Evolutionary conservation across 495 filamentous ascomycete species (phyloP).

Genomic region (Xylaria castorea): DNA sequence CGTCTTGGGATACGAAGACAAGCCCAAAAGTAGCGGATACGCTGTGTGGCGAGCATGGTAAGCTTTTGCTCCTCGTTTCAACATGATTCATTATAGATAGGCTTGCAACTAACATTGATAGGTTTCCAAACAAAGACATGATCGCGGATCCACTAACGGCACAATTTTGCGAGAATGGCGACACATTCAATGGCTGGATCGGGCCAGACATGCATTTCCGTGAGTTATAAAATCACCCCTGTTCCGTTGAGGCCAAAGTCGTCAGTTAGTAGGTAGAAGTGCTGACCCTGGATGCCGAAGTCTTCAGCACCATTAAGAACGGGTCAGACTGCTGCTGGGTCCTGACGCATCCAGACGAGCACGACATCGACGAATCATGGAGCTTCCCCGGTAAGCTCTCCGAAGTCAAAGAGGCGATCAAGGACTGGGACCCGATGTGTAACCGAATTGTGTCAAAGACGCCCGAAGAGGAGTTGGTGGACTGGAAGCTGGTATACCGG

Average conservation of each 20-base stretch:
- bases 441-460: conserved; percentile 65
- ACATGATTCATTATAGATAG: background rate
- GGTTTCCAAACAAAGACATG: conserved; percentile 67
- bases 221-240: background rate
- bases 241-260: background rate
- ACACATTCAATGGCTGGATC: conserved; percentile 67
- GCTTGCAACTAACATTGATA: conserved; percentile 26
- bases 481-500: conserved; percentile 73
- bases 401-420: conserved; percentile 64
- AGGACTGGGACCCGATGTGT: conserved; percentile 67
- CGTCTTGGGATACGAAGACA: conserved; percentile 65
- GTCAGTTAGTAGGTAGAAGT: too few relatives aligned
- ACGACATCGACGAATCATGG: conserved; percentile 68
- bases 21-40: conserved; percentile 65
- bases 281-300: background rate
- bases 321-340: conserved; percentile 71
- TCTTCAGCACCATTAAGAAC: conserved; percentile 66
- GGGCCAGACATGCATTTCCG: conserved; percentile 64
- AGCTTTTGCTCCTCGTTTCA: background rate
- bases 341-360: conserved; percentile 64
- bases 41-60: conserved; percentile 67
- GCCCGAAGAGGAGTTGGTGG: conserved; percentile 59
- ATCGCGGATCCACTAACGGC: conserved; percentile 62
- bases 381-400: conserved; percentile 64
- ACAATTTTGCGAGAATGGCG: conserved; percentile 66